phyloP scores from a whole-genome alignment of 352 stramenopile species.

The Globisporangium polare region DNA sequence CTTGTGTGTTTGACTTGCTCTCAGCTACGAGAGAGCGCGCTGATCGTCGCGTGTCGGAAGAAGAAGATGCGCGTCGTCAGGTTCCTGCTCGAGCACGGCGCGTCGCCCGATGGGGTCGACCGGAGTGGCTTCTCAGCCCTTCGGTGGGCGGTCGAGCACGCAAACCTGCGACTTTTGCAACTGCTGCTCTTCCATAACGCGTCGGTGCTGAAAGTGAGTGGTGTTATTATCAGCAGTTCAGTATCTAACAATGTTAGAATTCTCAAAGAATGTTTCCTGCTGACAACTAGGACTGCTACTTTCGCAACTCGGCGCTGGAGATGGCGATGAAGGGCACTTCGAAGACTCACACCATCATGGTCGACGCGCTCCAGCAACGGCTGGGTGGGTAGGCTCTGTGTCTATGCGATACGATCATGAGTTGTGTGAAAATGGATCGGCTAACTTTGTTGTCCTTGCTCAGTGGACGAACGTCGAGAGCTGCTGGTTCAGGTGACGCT shows the following conservation, averaged over 20 bases:
- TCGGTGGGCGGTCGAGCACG: constrained; percentile 42
- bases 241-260: neutral
- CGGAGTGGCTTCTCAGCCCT: constrained; percentile 41
- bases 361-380: constrained; percentile 35
- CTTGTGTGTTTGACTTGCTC: neutral
- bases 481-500: constrained; percentile 27
- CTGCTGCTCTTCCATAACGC: constrained; percentile 36
- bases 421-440: neutral
- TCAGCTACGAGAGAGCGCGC: constrained; percentile 43
- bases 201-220: constrained; percentile 31
- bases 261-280: neutral
- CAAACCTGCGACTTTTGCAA: constrained; percentile 27
- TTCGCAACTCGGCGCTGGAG: constrained; percentile 40
- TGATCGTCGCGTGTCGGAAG: constrained; percentile 51
- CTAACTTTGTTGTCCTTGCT: neutral
- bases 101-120: constrained; percentile 38
- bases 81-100: constrained; percentile 41
- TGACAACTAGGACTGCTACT: constrained; percentile 33
- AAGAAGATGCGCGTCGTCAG: constrained; percentile 28
- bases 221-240: neutral
- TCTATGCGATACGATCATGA: neutral
- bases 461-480: constrained; percentile 35
- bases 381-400: constrained; percentile 29
- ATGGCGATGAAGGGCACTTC: constrained; percentile 31
- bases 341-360: constrained; percentile 32